Evolutionary conservation across 192 early-diverging fungal genomes (phyloP), one percentile per base, ranked within the genome.

Genomic region (Gryganskiella cystojenkinii): DNA sequence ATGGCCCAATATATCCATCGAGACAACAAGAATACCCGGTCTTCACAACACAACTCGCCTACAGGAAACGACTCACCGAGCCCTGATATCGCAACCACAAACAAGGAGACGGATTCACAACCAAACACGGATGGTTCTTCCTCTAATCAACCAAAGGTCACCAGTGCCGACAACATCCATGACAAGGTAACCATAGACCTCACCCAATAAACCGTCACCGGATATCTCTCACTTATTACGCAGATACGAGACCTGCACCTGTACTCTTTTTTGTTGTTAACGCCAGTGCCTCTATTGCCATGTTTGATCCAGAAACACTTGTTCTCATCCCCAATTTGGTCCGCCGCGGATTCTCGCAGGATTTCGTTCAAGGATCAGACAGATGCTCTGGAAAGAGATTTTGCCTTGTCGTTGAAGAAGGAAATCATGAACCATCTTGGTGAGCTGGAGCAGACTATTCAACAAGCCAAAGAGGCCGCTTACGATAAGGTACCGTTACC

Each of bases 291-390:
- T 19, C 7, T 15, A 49, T 14, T 33, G 7, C 40, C 17, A 17
- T 40, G 15, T 2, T 57, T 33, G 34, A 57, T 14, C 35, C 34
- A 57, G 4, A 57, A 2, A 19, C 3, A 35, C 45, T 14, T 27
- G 72, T 76, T 56, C 33, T 6, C 54, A 2, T 78, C 74, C 1
- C 74, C 74, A 1, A n/a, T 78, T 4, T 78, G 74, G 74, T 78
- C 67, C 5, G 50, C 52, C 19, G 40, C 74, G 3, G 69, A 40
- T 17, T 4, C 37, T 0, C 47, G 64, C 17, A 63, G 56, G 42
- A 64, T 59, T 4, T 69, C 74, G 1, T 53, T 49, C 24, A 59
- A 49, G 30, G 44, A 52, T 13, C 60, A 59, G 15, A 25, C 13
- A 9, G 22, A 60, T 24, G 15, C n/a, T 15, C 15, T 14, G 40